These are phyloP conservation scores for Colletotrichum sp. DNA, from an alignment of 2,329 filamentous ascomycete species.

Conservation along the genomic window DNA sequence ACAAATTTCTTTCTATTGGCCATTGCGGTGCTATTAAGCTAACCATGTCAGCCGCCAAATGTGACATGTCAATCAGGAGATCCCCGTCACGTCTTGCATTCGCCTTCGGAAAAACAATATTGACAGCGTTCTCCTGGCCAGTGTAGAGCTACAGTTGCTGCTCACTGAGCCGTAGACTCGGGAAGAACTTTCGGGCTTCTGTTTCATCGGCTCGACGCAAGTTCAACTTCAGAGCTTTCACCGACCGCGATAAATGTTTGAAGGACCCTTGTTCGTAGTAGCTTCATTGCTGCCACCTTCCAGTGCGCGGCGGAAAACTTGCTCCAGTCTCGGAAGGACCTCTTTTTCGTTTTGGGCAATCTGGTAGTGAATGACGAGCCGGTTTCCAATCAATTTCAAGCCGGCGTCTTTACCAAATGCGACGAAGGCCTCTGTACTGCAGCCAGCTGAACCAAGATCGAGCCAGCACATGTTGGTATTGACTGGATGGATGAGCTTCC, in stretches of 20 bases:
- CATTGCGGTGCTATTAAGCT: not conserved
- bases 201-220: not conserved
- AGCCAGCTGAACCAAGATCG: conserved; percentile 68
- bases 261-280: not conserved
- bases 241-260: conserved; percentile 22
- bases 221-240: not conserved
- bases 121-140: not conserved
- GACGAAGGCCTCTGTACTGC: conserved; percentile 40
- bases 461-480: conserved; percentile 96
- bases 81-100: not conserved
- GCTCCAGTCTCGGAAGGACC: conserved; percentile 61
- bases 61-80: not conserved
- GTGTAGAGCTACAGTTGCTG: not conserved
- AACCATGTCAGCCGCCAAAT: not conserved
- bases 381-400: conserved; percentile 42
- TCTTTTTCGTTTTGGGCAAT: conserved; percentile 66
- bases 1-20: not conserved
- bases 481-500: conserved; percentile 69
- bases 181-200: not conserved
- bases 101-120: not conserved
- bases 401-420: conserved; percentile 46
- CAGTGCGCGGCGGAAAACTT: conserved; percentile 53
- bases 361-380: conserved; percentile 61
- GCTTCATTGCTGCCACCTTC: conserved; percentile 22
- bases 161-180: too few relatives aligned